Evolutionary conservation across 2,329 filamentous ascomycete genomes (phyloP).

Genomic region (Fusarium liriodendri): DNA sequence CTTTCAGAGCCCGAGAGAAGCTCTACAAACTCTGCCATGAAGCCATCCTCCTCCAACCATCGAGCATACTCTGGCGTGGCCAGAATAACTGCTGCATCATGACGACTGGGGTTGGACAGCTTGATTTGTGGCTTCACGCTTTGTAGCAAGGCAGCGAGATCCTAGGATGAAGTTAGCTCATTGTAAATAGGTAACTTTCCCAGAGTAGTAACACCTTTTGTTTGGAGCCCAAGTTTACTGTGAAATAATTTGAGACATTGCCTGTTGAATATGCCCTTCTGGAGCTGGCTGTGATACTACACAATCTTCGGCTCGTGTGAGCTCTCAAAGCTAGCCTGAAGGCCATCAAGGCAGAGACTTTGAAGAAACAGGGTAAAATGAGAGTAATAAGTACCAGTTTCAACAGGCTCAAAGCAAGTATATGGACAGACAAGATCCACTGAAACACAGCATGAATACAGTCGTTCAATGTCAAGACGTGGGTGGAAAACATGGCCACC

Average conservation of each 20-base stretch:
- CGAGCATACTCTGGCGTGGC: constrained; percentile 61
- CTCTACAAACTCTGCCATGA: constrained; percentile 56
- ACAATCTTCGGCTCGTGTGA: constrained; percentile 33
- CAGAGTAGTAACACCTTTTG: constrained; percentile 14
- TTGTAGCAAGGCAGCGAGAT: constrained; percentile 31
- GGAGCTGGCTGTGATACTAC: constrained; percentile 19
- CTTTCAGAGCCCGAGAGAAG: constrained; percentile 59
- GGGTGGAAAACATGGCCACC: constrained; percentile 11
- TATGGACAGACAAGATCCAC: background rate
- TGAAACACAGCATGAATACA: background rate
- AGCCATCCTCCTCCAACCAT: constrained; percentile 58
- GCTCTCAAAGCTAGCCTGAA: constrained; percentile 29
- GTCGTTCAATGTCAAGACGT: background rate
- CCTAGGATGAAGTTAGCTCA: constrained; percentile 25
- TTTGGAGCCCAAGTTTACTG: constrained; percentile 30
- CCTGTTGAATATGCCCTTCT: constrained; percentile 37
- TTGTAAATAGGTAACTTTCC: background rate
- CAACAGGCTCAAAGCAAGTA: background rate
- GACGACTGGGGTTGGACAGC: constrained; percentile 43
- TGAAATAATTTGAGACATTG: constrained; percentile 30
- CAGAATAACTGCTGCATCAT: constrained; percentile 61
- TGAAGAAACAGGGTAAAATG: background rate
- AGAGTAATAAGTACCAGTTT: background rate
- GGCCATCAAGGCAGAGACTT: constrained; percentile 34
- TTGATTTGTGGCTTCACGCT: constrained; percentile 35